Evolutionary conservation across 1,139 yeast genomes (phyloP), one percentile per base, ranked within the genome.

Genomic region (Hansenula lynferdii): DNA sequence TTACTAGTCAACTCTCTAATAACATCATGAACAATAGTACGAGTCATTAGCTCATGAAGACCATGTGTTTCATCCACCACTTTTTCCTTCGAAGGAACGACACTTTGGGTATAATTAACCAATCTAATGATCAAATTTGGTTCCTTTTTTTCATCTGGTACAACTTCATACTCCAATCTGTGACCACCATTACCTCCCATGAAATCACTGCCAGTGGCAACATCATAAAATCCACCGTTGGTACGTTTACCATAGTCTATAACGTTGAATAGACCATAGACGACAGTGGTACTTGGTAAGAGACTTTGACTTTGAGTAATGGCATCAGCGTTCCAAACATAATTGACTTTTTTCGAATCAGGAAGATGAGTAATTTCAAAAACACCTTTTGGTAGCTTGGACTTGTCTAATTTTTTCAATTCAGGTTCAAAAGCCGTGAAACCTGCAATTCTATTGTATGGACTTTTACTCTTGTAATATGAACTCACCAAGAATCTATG

Each of bases 211-310:
- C 80, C 80, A 53, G 77, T 70, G 0, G 72, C 70, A 32, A 76
- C 76, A 50, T 77, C 58, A 4, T 84, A 72, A 44, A 84, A 87
- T 49, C 81, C 87, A 48, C 89, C 89, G 24, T 48, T 42, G 1
- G 51, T 29, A 20, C 44, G 43, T 5, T 22, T 29, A 16, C 53
- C 53, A 28, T 39, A 31, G 6, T 45, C 53, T 9, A 43, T 20
- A 26, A 42, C 38, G 21, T 40, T 31, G 27, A 50, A 51, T 39
- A 48, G 35, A 9, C 54, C 54, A 41, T 44, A 51, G 11, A 51
- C 42, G 17, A 48, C 31, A 4, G 51, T 36, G 20, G 38, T 34
- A 9, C 14, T 17, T 12, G 39, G 42, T 22, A 49, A 40, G 5
- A 48, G 42, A 9, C 31, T 32, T 16, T 19, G 34, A 7, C 25